These are phyloP conservation scores for Colletotrichum magnum DNA, from an alignment of 2,329 filamentous ascomycete species.

Conservation along the genomic window DNA sequence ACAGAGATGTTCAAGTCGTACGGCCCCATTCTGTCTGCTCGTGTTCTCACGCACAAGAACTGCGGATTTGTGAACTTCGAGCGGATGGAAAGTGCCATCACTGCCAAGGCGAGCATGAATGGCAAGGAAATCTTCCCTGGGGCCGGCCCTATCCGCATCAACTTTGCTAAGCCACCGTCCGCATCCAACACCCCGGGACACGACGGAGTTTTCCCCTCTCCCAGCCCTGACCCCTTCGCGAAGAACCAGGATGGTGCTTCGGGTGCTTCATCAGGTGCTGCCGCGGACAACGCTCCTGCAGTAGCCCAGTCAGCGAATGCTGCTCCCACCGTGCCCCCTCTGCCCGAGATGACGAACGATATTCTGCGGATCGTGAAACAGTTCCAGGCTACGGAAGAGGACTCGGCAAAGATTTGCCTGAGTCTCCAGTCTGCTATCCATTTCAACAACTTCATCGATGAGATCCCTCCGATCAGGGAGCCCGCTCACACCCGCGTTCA, in stretches of 20 bases:
- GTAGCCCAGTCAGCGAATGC: slow-evolving; percentile 54
- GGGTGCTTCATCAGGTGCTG: slow-evolving; percentile 53
- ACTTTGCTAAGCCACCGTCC: slow-evolving; percentile 96
- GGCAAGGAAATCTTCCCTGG: slow-evolving; percentile 99
- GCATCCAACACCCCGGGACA: slow-evolving; percentile 90
- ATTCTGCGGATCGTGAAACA: slow-evolving; percentile 89
- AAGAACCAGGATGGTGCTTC: slow-evolving; percentile 66
- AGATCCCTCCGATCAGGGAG: slow-evolving; percentile 91
- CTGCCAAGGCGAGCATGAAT: slow-evolving; percentile 89
- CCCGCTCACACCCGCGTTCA: slow-evolving; percentile 90
- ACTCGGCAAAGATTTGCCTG: slow-evolving; percentile 78
- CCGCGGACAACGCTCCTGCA: slow-evolving; percentile 51
- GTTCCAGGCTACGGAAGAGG: slow-evolving; percentile 87
- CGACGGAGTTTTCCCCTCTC: slow-evolving; percentile 89
- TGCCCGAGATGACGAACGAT: slow-evolving; percentile 84
- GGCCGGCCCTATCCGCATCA: slow-evolving; percentile 93
- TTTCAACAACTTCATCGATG: slow-evolving; percentile 79
- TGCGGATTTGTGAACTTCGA: slow-evolving; percentile 99
- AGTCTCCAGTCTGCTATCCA: slow-evolving; percentile 84
- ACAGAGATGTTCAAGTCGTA: slow-evolving; percentile 97
- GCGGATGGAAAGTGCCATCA: slow-evolving; percentile 88
- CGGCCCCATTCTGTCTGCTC: slow-evolving; percentile 89
- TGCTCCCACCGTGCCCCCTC: slow-evolving; percentile 77
- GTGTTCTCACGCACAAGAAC: slow-evolving; percentile 98
- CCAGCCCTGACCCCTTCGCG: slow-evolving; percentile 87